Conservation (phyloP, 2,329 filamentous ascomycete genomes). For the Colletotrichum agaves region DNA sequence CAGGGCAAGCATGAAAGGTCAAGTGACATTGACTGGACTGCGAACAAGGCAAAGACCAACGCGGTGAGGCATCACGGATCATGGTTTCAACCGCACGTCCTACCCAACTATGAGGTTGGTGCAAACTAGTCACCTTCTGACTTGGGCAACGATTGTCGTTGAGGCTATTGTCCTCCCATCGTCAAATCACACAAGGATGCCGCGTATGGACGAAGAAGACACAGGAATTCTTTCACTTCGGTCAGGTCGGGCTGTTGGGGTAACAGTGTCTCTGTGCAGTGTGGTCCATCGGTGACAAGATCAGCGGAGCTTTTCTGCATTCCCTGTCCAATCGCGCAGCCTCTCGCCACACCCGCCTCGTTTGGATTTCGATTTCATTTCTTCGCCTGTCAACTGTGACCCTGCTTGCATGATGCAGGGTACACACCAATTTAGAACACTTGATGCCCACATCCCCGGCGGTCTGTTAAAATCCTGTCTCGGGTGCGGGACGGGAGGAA, state of each 20-base stretch:
- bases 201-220: not conserved
- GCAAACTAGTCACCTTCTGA: not conserved
- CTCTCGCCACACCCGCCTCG: too few species aligned
- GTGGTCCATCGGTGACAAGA: not conserved
- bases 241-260: not conserved
- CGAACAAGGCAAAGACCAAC: slow-evolving; percentile 12
- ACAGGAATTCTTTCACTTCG: not conserved
- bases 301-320: not conserved
- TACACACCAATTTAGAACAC: too few species aligned
- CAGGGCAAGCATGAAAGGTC: slow-evolving; percentile 12
- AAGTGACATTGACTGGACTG: slow-evolving; percentile 1
- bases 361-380: too few species aligned
- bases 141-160: slow-evolving; percentile 9
- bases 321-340: too few species aligned
- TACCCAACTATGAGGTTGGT: not conserved
- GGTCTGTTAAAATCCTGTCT: too few species aligned
- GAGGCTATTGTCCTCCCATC: not conserved
- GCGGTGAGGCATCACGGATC: not conserved
- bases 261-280: not conserved
- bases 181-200: not conserved
- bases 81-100: slow-evolving; percentile 4
- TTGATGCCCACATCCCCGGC: too few species aligned
- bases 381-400: too few species aligned
- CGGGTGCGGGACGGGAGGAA: too few species aligned
- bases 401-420: too few species aligned